Percentiles rank a stretch among this genome's conserved stretches.
Evolutionary conservation across 441 rosid species (phyloP).

Genomic region (Syzygium syzygioides): DNA sequence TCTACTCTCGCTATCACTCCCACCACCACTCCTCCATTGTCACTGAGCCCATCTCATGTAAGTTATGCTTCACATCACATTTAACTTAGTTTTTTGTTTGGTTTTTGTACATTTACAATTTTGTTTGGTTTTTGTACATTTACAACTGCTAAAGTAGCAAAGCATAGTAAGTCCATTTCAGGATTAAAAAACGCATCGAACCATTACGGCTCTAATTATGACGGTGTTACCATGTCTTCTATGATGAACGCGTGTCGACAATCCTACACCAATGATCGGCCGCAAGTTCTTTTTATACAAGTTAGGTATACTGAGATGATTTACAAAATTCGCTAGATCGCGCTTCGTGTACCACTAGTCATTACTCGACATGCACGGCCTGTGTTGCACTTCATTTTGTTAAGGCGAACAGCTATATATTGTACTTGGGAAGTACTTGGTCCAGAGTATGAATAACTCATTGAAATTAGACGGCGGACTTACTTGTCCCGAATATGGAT

Average conservation of each 20-base stretch:
- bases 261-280: not conserved
- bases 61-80: not conserved
- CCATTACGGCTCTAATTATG: not conserved
- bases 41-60: not conserved
- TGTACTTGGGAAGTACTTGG: not conserved
- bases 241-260: not conserved
- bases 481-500: not conserved
- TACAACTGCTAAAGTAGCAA: too few species aligned
- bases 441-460: not conserved
- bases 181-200: not conserved
- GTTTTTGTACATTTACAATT: too few species aligned
- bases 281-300: not conserved
- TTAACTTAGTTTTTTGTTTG: too few species aligned
- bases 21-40: slow-evolving; percentile 34
- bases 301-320: not conserved
- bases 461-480: not conserved
- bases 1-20: slow-evolving; percentile 36
- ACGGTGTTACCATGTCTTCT: not conserved
- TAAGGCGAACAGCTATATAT: not conserved
- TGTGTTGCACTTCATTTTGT: not conserved
- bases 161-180: too few species aligned
- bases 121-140: too few species aligned
- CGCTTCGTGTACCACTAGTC: not conserved
- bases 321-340: not conserved
- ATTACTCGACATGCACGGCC: not conserved